A percentile compares a stretch with the other conserved stretches of the same genome.
Conservation (phyloP, 805 yeast genomes). For the Saccharomyces paradoxus region DNA sequence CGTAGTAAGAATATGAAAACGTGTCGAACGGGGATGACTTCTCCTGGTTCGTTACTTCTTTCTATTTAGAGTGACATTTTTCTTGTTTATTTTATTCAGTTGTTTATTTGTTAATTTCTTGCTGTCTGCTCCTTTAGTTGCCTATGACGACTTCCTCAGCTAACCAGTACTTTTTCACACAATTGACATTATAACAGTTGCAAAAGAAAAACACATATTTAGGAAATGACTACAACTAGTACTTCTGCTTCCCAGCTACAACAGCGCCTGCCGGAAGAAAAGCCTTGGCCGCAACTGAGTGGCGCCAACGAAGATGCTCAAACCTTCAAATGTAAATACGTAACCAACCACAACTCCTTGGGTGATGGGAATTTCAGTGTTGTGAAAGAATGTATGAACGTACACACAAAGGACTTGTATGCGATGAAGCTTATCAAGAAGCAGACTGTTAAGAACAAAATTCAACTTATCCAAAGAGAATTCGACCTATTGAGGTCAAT, state of each 20-base stretch:
- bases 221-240: not conserved
- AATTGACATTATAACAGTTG: not conserved
- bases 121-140: not conserved
- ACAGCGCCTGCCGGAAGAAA: not conserved
- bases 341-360: conserved; percentile 20
- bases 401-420: conserved; percentile 34
- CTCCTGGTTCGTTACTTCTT: not conserved
- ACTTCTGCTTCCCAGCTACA: not conserved
- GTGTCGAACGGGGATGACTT: not conserved
- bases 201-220: not conserved
- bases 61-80: not conserved
- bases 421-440: conserved; percentile 40
- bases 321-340: conserved; percentile 24
- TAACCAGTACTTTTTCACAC: not conserved
- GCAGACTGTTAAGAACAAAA: conserved; percentile 20
- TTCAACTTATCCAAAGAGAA: conserved; percentile 48
- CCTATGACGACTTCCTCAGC: not conserved
- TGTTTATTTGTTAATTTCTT: not conserved
- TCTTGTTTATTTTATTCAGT: not conserved
- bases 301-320: not conserved
- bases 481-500: conserved; percentile 39
- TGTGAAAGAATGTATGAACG: conserved; percentile 43
- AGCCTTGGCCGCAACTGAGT: conserved; percentile 1
- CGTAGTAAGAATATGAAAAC: not conserved
- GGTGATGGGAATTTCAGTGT: conserved; percentile 45